Conservation (phyloP, 257 asterid species). For the Dorcoceras hygrometricum region DNA sequence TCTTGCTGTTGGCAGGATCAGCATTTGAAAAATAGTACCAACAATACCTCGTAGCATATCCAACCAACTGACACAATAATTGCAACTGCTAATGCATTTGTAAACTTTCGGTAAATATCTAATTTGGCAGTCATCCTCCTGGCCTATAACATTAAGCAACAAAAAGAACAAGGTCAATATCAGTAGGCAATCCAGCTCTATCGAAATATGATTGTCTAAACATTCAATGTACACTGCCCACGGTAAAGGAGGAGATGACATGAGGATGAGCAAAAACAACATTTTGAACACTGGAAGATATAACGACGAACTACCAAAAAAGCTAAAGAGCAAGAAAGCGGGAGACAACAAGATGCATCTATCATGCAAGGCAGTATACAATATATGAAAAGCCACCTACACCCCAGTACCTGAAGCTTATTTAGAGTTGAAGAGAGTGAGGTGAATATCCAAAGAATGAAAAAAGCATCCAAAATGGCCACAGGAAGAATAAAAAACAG, state of each 20-base stretch:
- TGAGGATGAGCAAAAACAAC: not conserved
- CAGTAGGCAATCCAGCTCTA: slow-evolving; percentile 9
- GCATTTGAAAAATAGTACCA: not conserved
- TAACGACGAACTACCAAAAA: slow-evolving; percentile 1
- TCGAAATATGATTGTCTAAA: slow-evolving; percentile 1
- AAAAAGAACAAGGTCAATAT: slow-evolving; percentile 19
- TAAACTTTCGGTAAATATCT: slow-evolving; percentile 84
- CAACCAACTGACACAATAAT: slow-evolving; percentile 91
- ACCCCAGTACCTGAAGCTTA: slow-evolving; percentile 87
- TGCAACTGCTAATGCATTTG: slow-evolving; percentile 84
- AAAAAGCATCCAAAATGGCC: slow-evolving; percentile 90
- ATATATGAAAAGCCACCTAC: not conserved
- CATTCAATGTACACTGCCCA: not conserved
- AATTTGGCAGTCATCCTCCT: slow-evolving; percentile 80
- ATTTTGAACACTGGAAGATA: not conserved
- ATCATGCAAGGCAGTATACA: too few relatives aligned
- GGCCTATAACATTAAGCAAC: slow-evolving; percentile 48
- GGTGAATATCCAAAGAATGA: slow-evolving; percentile 91
- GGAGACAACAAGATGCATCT: not conserved
- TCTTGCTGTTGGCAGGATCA: not conserved
- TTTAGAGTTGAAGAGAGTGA: slow-evolving; percentile 81
- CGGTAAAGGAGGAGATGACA: not conserved
- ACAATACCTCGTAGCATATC: slow-evolving; percentile 85
- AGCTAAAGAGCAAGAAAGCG: slow-evolving; percentile 1
- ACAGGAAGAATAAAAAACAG: slow-evolving; percentile 85